Base-by-base conservation (phyloP, 2,329 filamentous ascomycete species). In the Aureobasidium sp. region DNA sequence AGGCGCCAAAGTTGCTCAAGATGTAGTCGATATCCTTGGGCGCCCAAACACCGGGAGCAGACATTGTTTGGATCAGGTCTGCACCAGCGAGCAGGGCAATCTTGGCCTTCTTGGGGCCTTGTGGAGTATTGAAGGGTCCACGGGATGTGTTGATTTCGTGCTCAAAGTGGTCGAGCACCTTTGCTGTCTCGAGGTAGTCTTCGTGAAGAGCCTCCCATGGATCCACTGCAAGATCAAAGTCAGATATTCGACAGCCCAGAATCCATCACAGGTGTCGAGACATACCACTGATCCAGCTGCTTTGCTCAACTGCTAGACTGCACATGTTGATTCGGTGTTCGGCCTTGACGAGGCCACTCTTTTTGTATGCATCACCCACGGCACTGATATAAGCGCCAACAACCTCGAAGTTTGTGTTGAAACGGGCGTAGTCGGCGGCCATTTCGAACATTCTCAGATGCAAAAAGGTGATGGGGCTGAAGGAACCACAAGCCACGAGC, bases 401-500 rank as follows among this genome's bases (percentile, higher is more conserved):
- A 35, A 96, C 84, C 72, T 96, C 91, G 71, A 88, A 96, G 57
- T 88, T 78, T 25, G 84, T 85, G 70, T 84, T 86, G 72, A 88
- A 87, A 65, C 86, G 85, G 66, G 85, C 85, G 74, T 88, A 92
- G 74, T 94, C 89, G 66, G 85, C 83, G 1, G 88, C 89, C 84
- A 95, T 90, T 69, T 90, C 88, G 70, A 94, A 93, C 87, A 95
- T 93, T 70, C 89, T 86, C 64, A 94, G 77, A 70, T 93, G 89
- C 29, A 91, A 79, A 69, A 88, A 88, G 58, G 70, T 71, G 67
- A 74, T 68, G 51, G 72, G 68, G 57, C 64, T 71, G 69, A 70
- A 75, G 68, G 81, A 84, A 54, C 84, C 86, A 68, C 86, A 89
- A 50, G 85, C 85, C 57, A 88, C 84, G 58, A 88, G 80, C 8